A percentile compares a stretch with the other conserved stretches of the same genome.
phyloP scores from a whole-genome alignment of 345 rosid genomes.

The Orychophragmus violaceus region DNA sequence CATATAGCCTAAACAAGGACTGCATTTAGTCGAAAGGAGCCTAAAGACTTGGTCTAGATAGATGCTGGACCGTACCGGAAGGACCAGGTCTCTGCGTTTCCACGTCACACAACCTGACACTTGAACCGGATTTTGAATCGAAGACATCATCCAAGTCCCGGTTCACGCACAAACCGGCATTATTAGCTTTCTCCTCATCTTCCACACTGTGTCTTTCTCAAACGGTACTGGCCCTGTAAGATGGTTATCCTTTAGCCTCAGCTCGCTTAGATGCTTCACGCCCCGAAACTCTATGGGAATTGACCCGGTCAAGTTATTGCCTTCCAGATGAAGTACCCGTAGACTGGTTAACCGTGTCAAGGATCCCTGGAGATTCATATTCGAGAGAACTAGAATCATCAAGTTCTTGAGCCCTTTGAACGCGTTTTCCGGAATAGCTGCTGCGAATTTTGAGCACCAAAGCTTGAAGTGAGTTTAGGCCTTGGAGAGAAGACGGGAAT shows the following conservation, averaged over 20 bases:
- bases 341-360: conserved; percentile 52
- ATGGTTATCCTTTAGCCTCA: conserved; percentile 60
- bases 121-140: conserved; percentile 20
- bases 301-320: conserved; percentile 62
- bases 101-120: conserved; percentile 21
- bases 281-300: conserved; percentile 44
- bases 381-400: conserved; percentile 48
- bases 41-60: conserved; percentile 28
- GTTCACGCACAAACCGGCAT: conserved; percentile 50
- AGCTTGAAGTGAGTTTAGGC: conserved; percentile 62
- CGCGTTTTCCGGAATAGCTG: conserved; percentile 28
- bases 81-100: conserved; percentile 21
- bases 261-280: conserved; percentile 48
- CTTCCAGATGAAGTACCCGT: conserved; percentile 54
- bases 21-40: too few species aligned
- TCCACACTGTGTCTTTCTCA: conserved; percentile 71
- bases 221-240: conserved; percentile 56
- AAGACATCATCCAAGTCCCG: conserved; percentile 24
- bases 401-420: conserved; percentile 57
- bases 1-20: too few species aligned
- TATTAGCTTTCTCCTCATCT: conserved; percentile 76
- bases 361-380: conserved; percentile 50
- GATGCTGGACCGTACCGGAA: conserved; percentile 24
- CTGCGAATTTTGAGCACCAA: conserved; percentile 43
- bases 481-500: conserved; percentile 40